phyloP scores from a whole-genome alignment of 306 rosid genomes.

The Amphicarpaea edgeworthii region DNA sequence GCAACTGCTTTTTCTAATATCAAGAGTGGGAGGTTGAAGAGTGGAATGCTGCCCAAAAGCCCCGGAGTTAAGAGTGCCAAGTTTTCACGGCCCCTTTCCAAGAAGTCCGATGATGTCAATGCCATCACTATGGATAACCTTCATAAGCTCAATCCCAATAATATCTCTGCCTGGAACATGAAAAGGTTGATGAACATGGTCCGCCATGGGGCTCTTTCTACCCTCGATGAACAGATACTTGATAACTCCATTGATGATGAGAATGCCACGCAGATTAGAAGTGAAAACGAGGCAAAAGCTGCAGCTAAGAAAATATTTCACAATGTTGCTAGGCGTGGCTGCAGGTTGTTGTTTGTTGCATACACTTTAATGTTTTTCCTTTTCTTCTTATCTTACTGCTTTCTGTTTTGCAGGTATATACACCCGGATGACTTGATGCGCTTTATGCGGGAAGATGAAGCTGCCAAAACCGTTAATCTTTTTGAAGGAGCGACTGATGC shows the following conservation, averaged over 20 bases:
- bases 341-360: conserved; percentile 57
- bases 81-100: conserved; percentile 53
- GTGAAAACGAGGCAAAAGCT: conserved; percentile 79
- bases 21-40: conserved; percentile 60
- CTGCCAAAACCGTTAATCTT: conserved; percentile 66
- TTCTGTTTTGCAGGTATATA: conserved; percentile 60
- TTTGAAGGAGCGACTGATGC: conserved; percentile 79
- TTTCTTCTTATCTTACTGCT: not conserved
- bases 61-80: conserved; percentile 48
- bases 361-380: not conserved
- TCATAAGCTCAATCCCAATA: conserved; percentile 75
- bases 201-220: conserved; percentile 69
- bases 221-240: conserved; percentile 72
- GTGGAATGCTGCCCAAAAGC: conserved; percentile 54
- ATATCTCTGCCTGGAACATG: conserved; percentile 96
- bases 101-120: conserved; percentile 62
- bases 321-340: conserved; percentile 77
- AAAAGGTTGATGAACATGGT: conserved; percentile 85
- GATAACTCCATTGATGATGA: conserved; percentile 61
- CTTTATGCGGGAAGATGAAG: conserved; percentile 87
- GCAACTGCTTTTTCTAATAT: conserved; percentile 49
- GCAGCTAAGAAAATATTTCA: conserved; percentile 87
- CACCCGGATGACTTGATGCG: conserved; percentile 72
- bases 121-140: conserved; percentile 78
- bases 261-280: conserved; percentile 62